Base-by-base conservation (phyloP, 1,139 yeast genomes). In the Magnusiomyces sp. region DNA sequence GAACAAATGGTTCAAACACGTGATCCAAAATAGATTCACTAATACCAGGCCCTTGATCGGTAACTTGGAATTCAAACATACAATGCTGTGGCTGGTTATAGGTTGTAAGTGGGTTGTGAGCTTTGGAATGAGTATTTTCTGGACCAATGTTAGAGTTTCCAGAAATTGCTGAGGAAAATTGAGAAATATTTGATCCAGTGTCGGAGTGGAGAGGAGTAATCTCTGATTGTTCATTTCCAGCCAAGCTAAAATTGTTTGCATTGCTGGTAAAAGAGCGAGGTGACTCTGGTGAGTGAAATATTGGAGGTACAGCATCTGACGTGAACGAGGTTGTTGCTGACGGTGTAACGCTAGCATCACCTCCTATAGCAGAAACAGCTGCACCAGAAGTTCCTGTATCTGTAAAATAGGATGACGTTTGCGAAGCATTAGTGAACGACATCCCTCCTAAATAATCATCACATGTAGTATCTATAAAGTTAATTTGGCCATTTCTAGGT, bases 1-100 rank as follows among this genome's bases (percentile, higher is more conserved):
- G 98, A 33, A 88, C 88, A 70, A 92, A 92, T 2, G 97, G 97
- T 62, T 92, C 97, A 68, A 92, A 92, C 1, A 92, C 92, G 56
- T 83, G 82, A 45, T 83, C 83, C 60, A 87, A 94, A 50, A 86
- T 70, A 1, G 81, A 77, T 16, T 83, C 81, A 45, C 84, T 89
- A 48, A 92, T 88, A 54, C 97, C 98, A 0, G 95, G 88, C 4
- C 98, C 98, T 0, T 94, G 84, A 65, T 92, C 98, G 36, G 76
- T 75, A 7, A 92, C 95, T 54, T 81, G 82, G 46, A 90, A 76
- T 60, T 84, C 85, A 49, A 85, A 66, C 33, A 49, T 43, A 34
- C 46, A 43, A 36, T 31, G 34, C 17, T 23, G 19, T 11, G 46
- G 40, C n/a, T 9, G 13, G 23, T 13, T 29, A 23, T 20, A 43